Conservation (phyloP, 768 basidiomycete genomes). For the Leccinum ochraceum region DNA sequence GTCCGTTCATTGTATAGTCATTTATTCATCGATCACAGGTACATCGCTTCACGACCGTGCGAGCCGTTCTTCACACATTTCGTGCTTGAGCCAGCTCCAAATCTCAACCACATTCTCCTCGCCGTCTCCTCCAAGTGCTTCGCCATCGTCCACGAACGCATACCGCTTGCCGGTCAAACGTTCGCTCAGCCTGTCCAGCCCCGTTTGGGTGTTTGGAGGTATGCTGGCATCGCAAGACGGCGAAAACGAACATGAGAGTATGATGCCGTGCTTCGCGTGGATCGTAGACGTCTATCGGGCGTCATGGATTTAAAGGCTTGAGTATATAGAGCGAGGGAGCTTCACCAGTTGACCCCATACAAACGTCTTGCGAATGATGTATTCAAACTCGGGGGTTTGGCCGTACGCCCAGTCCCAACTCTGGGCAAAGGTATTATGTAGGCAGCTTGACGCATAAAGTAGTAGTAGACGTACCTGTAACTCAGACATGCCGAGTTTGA, state of each 20-base stretch:
- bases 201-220: not conserved
- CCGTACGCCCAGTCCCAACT: slow-evolving; percentile 94
- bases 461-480: slow-evolving; percentile 52
- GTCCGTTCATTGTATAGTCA: too few species aligned
- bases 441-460: not conserved
- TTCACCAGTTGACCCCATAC: slow-evolving; percentile 52
- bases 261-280: slow-evolving; percentile 64
- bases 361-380: slow-evolving; percentile 48
- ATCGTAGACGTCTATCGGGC: slow-evolving; percentile 45
- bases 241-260: slow-evolving; percentile 18
- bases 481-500: slow-evolving; percentile 70
- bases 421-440: slow-evolving; percentile 40
- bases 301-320: not conserved
- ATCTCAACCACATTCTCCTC: slow-evolving; percentile 20
- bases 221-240: not conserved
- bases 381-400: slow-evolving; percentile 91
- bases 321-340: slow-evolving; percentile 14
- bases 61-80: slow-evolving; percentile 15
- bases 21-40: slow-evolving; percentile 14
- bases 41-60: slow-evolving; percentile 5
- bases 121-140: not conserved
- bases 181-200: slow-evolving; percentile 16
- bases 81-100: slow-evolving; percentile 26
- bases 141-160: slow-evolving; percentile 36
- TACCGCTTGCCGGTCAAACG: slow-evolving; percentile 39